Evolutionary conservation across 2,329 filamentous ascomycete species (phyloP).

Genomic region (Colletotrichum echinochloae): DNA sequence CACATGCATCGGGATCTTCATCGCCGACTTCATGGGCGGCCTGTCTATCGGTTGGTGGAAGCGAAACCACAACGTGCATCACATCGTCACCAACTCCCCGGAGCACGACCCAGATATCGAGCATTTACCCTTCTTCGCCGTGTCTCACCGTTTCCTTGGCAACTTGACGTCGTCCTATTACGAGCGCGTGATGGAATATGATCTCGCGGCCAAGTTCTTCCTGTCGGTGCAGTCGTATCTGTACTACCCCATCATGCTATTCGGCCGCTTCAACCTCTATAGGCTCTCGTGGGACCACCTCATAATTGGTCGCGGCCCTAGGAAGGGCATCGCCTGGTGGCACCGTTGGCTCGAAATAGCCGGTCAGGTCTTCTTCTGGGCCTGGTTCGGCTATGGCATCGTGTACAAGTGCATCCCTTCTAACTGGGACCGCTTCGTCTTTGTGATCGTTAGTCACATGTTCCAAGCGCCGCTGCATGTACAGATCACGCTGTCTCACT

Average conservation of each 20-base stretch:
- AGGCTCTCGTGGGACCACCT: constrained; percentile 83
- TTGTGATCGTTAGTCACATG: constrained; percentile 84
- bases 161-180: constrained; percentile 86
- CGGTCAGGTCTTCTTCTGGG: constrained; percentile 86
- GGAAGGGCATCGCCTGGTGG: constrained; percentile 83
- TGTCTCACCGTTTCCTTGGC: constrained; percentile 83
- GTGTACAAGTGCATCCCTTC: constrained; percentile 79
- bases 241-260: constrained; percentile 84
- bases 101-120: constrained; percentile 97
- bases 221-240: constrained; percentile 82
- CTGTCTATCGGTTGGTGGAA: constrained; percentile 98
- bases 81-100: constrained; percentile 93
- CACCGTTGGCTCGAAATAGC: constrained; percentile 83
- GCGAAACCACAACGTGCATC: constrained; percentile 93
- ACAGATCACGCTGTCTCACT: constrained; percentile 92
- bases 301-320: constrained; percentile 75
- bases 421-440: constrained; percentile 76
- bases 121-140: constrained; percentile 89
- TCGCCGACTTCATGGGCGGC: constrained; percentile 90
- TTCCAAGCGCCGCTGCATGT: constrained; percentile 85
- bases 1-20: constrained; percentile 86
- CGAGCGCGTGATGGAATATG: constrained; percentile 82
- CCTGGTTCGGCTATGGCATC: constrained; percentile 86
- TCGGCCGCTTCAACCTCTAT: constrained; percentile 92
- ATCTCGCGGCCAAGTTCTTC: constrained; percentile 76